Percentiles rank a stretch among this genome's conserved stretches.
These are phyloP conservation scores for Oryza punctata DNA, from an alignment of 176 grass and related monocot genomes.

Conservation along the genomic window DNA sequence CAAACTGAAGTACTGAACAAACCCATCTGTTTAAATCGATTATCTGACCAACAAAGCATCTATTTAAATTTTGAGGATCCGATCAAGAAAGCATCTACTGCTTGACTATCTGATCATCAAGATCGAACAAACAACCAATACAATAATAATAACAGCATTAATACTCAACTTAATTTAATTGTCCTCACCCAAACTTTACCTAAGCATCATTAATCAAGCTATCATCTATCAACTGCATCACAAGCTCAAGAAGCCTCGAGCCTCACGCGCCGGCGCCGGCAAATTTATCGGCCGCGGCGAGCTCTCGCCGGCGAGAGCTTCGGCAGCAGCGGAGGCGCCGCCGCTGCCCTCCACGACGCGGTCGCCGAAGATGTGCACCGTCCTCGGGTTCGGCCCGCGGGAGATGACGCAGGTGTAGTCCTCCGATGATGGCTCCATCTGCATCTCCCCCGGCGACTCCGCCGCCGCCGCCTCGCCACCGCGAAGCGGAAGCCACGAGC, in stretches of 20 bases:
- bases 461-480: neutral
- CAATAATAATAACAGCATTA: constrained; percentile 12
- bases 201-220: constrained; percentile 9
- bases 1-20: constrained; percentile 5
- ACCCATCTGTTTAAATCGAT: neutral
- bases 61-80: constrained; percentile 7
- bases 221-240: neutral
- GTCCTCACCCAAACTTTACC: constrained; percentile 34
- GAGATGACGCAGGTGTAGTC: constrained; percentile 83
- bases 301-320: neutral
- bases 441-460: neutral
- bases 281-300: constrained; percentile 32
- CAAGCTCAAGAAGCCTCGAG: constrained; percentile 41
- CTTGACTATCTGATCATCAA: constrained; percentile 45
- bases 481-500: constrained; percentile 48
- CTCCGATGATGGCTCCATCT: constrained; percentile 55
- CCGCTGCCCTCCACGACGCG: constrained; percentile 50
- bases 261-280: constrained; percentile 16
- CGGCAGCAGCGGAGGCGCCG: neutral
- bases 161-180: constrained; percentile 18
- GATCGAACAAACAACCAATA: constrained; percentile 34
- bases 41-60: neutral
- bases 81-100: constrained; percentile 25
- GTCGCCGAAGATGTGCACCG: constrained; percentile 65
- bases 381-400: constrained; percentile 57